A percentile compares a stretch with the other conserved stretches of the same genome.
Evolutionary conservation across 2,329 filamentous ascomycete genomes (phyloP).

Genomic region (Fusarium albidum): DNA sequence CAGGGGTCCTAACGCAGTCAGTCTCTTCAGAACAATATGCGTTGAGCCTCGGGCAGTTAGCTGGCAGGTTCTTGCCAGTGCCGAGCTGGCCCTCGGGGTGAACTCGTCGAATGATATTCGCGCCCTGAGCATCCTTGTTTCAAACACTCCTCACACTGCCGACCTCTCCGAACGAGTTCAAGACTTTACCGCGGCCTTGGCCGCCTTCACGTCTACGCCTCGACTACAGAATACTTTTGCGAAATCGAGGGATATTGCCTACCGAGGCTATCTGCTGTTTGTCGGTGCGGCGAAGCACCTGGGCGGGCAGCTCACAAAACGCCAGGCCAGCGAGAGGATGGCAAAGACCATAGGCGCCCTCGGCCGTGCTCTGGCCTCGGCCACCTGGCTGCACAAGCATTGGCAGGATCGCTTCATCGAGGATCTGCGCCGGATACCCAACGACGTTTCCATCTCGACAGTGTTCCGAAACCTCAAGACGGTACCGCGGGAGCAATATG

Average conservation of each 20-base stretch:
- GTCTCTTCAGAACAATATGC: slow-evolving; percentile 12
- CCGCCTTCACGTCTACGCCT: neutral
- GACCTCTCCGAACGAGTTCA: slow-evolving; percentile 7
- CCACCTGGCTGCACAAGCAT: slow-evolving; percentile 19
- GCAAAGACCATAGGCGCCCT: slow-evolving; percentile 4
- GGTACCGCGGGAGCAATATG: neutral
- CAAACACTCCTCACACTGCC: neutral
- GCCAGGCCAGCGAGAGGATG: slow-evolving; percentile 11
- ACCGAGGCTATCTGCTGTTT: neutral
- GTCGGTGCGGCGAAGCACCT: slow-evolving; percentile 2
- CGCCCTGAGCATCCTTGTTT: neutral
- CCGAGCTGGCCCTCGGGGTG: slow-evolving; percentile 16
- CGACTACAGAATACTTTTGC: slow-evolving; percentile 11
- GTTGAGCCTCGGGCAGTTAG: slow-evolving; percentile 5
- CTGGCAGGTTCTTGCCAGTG: slow-evolving; percentile 8
- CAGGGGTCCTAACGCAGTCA: slow-evolving; percentile 12
- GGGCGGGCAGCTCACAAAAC: neutral
- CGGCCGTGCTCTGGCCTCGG: slow-evolving; percentile 11
- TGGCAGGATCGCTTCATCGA: slow-evolving; percentile 10
- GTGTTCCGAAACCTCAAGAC: slow-evolving; percentile 7
- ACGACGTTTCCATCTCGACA: slow-evolving; percentile 7
- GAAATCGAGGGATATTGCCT: slow-evolving; percentile 5
- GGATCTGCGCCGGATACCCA: slow-evolving; percentile 5
- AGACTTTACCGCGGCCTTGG: slow-evolving; percentile 1
- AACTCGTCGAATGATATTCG: neutral